phyloP scores from a whole-genome alignment of 257 asterid species.

The Capsicum pubescens region DNA sequence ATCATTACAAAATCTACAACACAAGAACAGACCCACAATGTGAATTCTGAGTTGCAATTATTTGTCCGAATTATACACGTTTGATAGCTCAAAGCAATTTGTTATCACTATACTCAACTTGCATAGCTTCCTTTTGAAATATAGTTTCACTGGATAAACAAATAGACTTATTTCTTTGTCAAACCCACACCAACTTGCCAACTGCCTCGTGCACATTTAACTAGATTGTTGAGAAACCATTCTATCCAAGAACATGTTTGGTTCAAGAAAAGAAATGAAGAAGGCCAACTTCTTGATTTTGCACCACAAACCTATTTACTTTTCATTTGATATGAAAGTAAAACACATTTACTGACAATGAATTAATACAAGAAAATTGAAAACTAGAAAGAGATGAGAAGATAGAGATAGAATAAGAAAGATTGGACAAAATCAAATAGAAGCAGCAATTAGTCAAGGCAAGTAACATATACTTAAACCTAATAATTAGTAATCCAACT shows the following conservation, averaged over 20 bases:
- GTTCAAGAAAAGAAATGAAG: neutral
- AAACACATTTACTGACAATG: neutral
- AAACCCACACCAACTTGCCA: constrained; percentile 16
- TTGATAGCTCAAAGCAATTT: constrained; percentile 1
- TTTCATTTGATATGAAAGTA: neutral
- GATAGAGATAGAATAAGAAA: neutral
- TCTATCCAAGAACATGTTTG: constrained; percentile 6
- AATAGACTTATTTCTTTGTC: neutral
- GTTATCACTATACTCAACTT: constrained; percentile 14
- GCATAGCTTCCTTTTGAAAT: neutral
- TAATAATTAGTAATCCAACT: neutral
- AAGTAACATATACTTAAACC: constrained; percentile 1
- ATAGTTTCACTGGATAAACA: constrained; percentile 17
- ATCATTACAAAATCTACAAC: constrained; percentile 1
- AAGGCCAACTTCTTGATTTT: neutral
- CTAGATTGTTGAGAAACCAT: constrained; percentile 8
- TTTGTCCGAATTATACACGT: neutral
- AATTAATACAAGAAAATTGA: neutral
- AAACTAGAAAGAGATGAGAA: neutral
- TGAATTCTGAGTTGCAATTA: neutral
- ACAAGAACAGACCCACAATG: neutral
- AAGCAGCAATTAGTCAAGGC: neutral
- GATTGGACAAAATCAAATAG: neutral
- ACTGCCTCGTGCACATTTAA: neutral
- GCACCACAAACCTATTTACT: neutral